These are phyloP conservation scores for Medicago arabica DNA, from an alignment of 306 rosid genomes.

Conservation along the genomic window DNA sequence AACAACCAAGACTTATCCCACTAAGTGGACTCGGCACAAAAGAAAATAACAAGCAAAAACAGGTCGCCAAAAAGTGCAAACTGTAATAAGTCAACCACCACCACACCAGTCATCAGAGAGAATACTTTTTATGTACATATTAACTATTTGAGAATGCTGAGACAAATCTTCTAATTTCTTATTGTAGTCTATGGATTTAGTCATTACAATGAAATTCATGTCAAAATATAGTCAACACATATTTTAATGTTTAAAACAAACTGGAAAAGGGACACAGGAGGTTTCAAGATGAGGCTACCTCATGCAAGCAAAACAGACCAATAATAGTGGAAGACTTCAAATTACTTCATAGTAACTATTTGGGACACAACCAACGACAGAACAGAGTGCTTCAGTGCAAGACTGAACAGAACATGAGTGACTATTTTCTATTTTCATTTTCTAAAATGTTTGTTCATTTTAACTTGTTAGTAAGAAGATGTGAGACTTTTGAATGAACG, in stretches of 20 bases:
- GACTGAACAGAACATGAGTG: background rate
- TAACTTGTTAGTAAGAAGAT: too few relatives aligned
- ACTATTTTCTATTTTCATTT: background rate
- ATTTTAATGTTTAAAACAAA: background rate
- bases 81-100: background rate
- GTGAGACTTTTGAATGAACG: too few relatives aligned
- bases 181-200: background rate
- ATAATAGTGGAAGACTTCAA: constrained; percentile 3
- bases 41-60: background rate
- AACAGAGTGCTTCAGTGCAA: background rate
- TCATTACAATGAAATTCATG: background rate
- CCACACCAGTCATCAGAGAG: background rate
- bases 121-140: background rate
- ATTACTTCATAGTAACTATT: background rate
- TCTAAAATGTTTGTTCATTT: too few relatives aligned
- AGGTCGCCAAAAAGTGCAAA: background rate
- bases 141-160: background rate
- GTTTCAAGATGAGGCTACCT: background rate
- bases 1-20: too few relatives aligned
- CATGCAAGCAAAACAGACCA: constrained; percentile 18
- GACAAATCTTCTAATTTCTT: background rate
- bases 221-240: background rate
- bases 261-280: constrained; percentile 5
- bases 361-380: background rate
- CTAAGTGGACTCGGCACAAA: too few relatives aligned